Evolutionary conservation across 2,329 filamentous ascomycete genomes (phyloP).

Genomic region (Helotiales sp.): DNA sequence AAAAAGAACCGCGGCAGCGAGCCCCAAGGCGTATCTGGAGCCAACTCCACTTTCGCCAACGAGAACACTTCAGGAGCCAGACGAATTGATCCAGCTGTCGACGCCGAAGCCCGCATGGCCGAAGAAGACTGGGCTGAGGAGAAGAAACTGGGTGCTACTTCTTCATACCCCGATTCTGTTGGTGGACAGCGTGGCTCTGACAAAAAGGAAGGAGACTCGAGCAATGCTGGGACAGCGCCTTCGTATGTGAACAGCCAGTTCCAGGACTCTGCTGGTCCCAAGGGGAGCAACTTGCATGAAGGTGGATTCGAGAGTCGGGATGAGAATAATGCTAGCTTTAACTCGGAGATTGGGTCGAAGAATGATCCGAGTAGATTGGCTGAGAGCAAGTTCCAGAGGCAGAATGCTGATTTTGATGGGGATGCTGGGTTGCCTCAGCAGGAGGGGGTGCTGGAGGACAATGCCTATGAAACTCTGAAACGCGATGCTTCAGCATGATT

Average conservation of each 20-base stretch:
- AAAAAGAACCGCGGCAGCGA: slow-evolving; percentile 61
- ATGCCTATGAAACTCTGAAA: slow-evolving; percentile 31
- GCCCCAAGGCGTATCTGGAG: slow-evolving; percentile 54
- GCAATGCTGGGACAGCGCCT: slow-evolving; percentile 34
- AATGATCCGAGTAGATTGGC: slow-evolving; percentile 54
- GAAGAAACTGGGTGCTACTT: slow-evolving; percentile 29
- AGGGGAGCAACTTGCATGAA: slow-evolving; percentile 41
- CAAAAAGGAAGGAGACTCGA: slow-evolving; percentile 18
- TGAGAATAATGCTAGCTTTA: slow-evolving; percentile 42
- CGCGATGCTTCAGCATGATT: slow-evolving; percentile 32
- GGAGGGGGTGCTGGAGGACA: slow-evolving; percentile 29
- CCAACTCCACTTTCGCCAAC: slow-evolving; percentile 60
- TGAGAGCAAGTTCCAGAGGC: slow-evolving; percentile 48
- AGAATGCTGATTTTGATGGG: slow-evolving; percentile 34
- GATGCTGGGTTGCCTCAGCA: slow-evolving; percentile 34
- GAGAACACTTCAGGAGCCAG: slow-evolving; percentile 59
- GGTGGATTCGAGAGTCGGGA: slow-evolving; percentile 38
- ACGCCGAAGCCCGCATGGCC: slow-evolving; percentile 36
- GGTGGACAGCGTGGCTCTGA: slow-evolving; percentile 29
- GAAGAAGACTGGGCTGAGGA: slow-evolving; percentile 35
- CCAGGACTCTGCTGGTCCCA: slow-evolving; percentile 30
- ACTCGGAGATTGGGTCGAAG: slow-evolving; percentile 51
- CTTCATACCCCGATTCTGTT: slow-evolving; percentile 23
- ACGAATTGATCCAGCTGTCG: slow-evolving; percentile 49
- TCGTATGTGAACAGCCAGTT: slow-evolving; percentile 38